Conservation (phyloP, 2,329 filamentous ascomycete species). For the Colletotrichum plurivorum region DNA sequence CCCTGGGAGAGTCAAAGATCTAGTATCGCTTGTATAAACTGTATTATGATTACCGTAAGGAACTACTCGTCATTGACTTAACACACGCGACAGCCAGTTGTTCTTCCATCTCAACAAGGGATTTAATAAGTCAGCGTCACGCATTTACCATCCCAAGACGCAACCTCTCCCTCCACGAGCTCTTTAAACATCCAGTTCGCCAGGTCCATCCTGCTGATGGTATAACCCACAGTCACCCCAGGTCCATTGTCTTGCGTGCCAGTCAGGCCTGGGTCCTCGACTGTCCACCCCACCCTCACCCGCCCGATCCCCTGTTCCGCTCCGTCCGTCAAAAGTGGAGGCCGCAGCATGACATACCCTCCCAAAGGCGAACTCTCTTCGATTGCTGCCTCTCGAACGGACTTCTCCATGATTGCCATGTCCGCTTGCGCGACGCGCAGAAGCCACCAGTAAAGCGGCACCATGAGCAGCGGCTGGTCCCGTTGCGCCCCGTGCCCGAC, state of each 20-base stretch:
- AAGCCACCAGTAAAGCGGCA: conserved; percentile 27
- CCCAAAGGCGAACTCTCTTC: not conserved
- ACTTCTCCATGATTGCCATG: conserved; percentile 15
- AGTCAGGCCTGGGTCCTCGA: not conserved
- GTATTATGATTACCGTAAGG: too few species aligned
- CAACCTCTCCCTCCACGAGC: not conserved
- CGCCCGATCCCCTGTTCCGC: not conserved
- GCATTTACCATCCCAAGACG: not conserved
- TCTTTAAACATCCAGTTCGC: conserved; percentile 32
- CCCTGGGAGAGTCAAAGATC: not conserved
- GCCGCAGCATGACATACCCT: conserved; percentile 24
- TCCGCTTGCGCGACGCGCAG: conserved; percentile 11
- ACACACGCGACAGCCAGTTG: too few species aligned
- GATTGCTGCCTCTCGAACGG: not conserved
- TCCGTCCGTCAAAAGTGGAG: conserved; percentile 22
- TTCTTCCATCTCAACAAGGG: too few species aligned
- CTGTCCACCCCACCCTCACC: conserved; percentile 23
- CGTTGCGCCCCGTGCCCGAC: not conserved
- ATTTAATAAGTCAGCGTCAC: conserved; percentile 4
- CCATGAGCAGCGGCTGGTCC: conserved; percentile 17
- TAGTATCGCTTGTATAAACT: conserved; percentile 48
- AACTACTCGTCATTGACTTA: too few species aligned
- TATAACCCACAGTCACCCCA: conserved; percentile 16
- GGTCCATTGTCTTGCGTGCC: not conserved
- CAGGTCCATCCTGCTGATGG: not conserved